These are phyloP conservation scores for Hanseniaspora meyeri DNA, from an alignment of 805 yeast species.

Conservation along the genomic window DNA sequence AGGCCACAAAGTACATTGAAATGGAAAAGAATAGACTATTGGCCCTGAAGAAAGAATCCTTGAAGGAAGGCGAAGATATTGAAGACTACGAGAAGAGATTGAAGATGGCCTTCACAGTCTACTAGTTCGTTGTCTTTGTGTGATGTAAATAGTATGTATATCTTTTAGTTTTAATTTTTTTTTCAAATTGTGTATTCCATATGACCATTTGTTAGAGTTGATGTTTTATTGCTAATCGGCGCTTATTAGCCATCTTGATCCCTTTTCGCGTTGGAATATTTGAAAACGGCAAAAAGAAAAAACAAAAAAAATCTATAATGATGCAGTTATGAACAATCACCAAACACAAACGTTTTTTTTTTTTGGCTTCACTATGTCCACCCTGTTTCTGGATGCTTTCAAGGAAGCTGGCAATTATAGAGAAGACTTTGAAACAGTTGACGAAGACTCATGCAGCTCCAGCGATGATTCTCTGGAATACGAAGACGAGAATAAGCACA, in stretches of 20 bases:
- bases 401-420: conserved; percentile 19
- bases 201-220: not conserved
- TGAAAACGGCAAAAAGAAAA: too few relatives aligned
- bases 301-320: too few relatives aligned
- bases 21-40: not conserved
- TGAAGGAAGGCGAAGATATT: not conserved
- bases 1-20: not conserved
- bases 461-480: not conserved
- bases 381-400: not conserved
- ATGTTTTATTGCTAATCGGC: not conserved
- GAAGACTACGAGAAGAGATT: not conserved
- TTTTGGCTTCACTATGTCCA: not conserved
- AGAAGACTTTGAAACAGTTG: conserved; percentile 18
- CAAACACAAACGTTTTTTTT: too few relatives aligned
- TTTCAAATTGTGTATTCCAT: not conserved
- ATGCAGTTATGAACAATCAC: too few relatives aligned
- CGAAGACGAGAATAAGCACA: not conserved
- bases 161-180: too few relatives aligned
- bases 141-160: not conserved
- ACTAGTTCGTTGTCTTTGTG: not conserved
- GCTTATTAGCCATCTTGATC: too few relatives aligned
- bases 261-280: too few relatives aligned
- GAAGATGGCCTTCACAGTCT: not conserved
- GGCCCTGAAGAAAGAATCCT: not conserved
- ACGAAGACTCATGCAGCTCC: not conserved